Base-by-base conservation (phyloP, 2,329 filamentous ascomycete genomes). In the Lachnellula arida region DNA sequence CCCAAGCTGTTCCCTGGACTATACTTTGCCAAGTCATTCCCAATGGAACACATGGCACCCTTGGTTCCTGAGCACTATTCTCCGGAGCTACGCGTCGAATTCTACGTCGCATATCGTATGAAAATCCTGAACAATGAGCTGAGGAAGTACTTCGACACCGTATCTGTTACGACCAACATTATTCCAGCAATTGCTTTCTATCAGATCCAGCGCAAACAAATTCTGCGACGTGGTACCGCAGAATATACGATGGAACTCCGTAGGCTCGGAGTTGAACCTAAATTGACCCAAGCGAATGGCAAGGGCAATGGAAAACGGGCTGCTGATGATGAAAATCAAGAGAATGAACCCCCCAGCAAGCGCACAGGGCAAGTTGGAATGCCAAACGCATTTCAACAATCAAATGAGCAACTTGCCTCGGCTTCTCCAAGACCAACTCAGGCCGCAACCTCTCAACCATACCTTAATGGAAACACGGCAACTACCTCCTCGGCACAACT, bases 71-170 rank as follows among this genome's bases (percentile, higher is more conserved):
- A 48, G 40, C 35, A 60, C 37, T 64, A 66, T 25, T 61, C 60
- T 28, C 49, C 60, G 15, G 48, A 58, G 9, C 59, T 64, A 42
- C 56, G 55, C 42, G 50, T 51, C 25, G 58, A 70, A 50, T 67
- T 67, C 47, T 59, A 57, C 19, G 60, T 61, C 19, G 60, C 57
- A 15, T 71, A 60, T 54, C 67, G 68, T 25, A 51, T 72, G 17
- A 62, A 61, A 25, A 54, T 54, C 5, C 49, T 72, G 22, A 68
- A 71, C 42, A 60, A 57, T 47, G 60, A 62, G 6, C 58, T 71
- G 53, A 54, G 57, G 40, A 53, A 60, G 15, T 59, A 64, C 44
- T 64, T 69, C 35, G 46, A 53, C 3, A 53, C 46, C 14, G 19
- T 61, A 11, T 51, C 60, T 2, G 19, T 56, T 43, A 50, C 39